Conservation (phyloP, 2,329 filamentous ascomycete genomes). For the Aureobasidium sp. region DNA sequence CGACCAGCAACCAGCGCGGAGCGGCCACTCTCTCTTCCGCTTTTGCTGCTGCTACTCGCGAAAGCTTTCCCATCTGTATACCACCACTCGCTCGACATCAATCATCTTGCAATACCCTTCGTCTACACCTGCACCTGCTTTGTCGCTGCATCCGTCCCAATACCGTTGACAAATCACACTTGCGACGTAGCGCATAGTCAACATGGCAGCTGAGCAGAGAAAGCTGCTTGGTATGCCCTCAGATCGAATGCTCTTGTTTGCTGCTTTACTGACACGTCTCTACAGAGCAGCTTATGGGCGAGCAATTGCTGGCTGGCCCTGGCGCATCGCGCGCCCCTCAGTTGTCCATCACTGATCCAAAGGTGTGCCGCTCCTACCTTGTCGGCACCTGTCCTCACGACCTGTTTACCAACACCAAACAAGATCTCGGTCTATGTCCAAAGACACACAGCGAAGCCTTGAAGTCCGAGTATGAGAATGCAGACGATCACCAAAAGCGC, state of each 20-base stretch:
- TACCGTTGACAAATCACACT: background rate
- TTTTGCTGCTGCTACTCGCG: background rate
- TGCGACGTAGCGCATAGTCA: conserved; percentile 16
- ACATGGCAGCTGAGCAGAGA: conserved; percentile 93
- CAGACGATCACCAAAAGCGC: conserved; percentile 63
- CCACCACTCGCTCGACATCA: background rate
- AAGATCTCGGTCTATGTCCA: conserved; percentile 84
- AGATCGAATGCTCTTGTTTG: background rate
- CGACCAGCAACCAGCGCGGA: background rate
- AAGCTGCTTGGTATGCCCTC: conserved; percentile 69
- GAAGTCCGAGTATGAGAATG: conserved; percentile 78
- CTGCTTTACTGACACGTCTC: background rate
- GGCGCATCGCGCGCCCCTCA: conserved; percentile 69
- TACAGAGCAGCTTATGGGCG: conserved; percentile 74
- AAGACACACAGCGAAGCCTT: conserved; percentile 83
- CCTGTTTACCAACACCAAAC: conserved; percentile 98
- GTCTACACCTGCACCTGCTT: background rate
- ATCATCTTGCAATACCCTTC: background rate
- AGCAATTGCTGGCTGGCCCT: conserved; percentile 67
- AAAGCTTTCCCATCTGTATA: background rate
- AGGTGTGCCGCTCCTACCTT: conserved; percentile 91
- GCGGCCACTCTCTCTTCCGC: background rate
- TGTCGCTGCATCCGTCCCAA: background rate
- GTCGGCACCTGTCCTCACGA: conserved; percentile 94
- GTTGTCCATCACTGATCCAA: conserved; percentile 81